Evolutionary conservation across 495 filamentous ascomycete genomes (phyloP), one percentile per base, ranked within the genome.

Genomic region (Aspergillus haitiensis): DNA sequence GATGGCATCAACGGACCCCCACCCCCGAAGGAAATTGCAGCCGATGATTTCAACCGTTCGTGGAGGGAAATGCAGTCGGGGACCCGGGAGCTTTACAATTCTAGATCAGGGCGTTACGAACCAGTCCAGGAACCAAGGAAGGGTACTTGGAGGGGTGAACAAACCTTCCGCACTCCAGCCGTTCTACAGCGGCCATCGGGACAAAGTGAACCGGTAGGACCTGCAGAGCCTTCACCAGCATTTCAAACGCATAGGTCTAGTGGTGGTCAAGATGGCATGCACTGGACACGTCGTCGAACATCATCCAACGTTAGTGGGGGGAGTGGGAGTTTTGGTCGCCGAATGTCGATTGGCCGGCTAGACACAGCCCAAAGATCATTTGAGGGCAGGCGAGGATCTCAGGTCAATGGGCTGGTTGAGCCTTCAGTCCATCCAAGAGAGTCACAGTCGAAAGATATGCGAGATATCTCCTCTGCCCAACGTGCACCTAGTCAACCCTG

Each of bases 261-360:
- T 63, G 82, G 82, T 36, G 82, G 82, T 36, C 86, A 86, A 52
- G 89, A 93, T 58, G 83, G 77, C 13, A 68, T 68, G 12, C 79
- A 86, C 5, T 96, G 90, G 81, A 83, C 81, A 32, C 86, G 92
- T 56, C 85, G 91, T 47, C 87, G 95, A 47, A 88, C 88, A 52
- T 97, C 93, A n/a, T 97, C 93, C 2, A 97, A 92, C 67, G 89
- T 96, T 33, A 97, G 93, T 69, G 93, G 92, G 34, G 91, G 91
- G 57, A 97, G 92, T 72, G 89, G 88, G 45, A 82, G 80, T 48
- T 84, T 84, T 66, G 81, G 80, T 55, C 79, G 84, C 59, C 78
- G 83, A 16, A 79, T 79, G 72, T 87, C 84, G 7, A 75, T 83
- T 60, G 74, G 78, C 50, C 75, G 75, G 37, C 65, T 70, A 40